phyloP scores from a whole-genome alignment of 2,329 filamentous ascomycete genomes.

The Microdochium nivale region DNA sequence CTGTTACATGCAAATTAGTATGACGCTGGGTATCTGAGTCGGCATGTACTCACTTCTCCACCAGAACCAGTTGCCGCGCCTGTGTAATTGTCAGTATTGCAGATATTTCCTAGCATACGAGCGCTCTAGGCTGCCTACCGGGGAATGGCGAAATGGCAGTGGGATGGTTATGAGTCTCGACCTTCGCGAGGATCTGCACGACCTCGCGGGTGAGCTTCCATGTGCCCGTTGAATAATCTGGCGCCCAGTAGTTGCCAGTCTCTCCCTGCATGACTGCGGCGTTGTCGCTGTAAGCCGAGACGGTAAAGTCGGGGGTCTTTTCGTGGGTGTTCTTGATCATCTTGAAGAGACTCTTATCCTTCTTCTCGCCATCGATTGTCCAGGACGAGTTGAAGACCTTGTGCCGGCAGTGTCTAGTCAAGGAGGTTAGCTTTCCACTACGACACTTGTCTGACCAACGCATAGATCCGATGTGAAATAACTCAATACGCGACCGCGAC shows the following conservation, averaged over 20 bases:
- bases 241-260: constrained; percentile 72
- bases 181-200: constrained; percentile 84
- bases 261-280: constrained; percentile 82
- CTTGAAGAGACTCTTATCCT: constrained; percentile 74
- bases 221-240: constrained; percentile 74
- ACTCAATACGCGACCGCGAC: constrained; percentile 22
- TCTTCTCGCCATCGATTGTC: constrained; percentile 81
- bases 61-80: constrained; percentile 93
- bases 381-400: constrained; percentile 97
- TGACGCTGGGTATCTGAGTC: constrained; percentile 4
- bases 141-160: constrained; percentile 86
- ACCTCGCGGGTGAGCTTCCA: constrained; percentile 83
- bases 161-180: constrained; percentile 96
- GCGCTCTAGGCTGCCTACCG: not conserved
- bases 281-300: constrained; percentile 96
- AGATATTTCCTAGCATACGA: not conserved
- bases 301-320: constrained; percentile 68
- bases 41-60: constrained; percentile 81
- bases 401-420: constrained; percentile 40
- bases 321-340: constrained; percentile 98
- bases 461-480: not conserved
- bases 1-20: constrained; percentile 3
- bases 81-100: constrained; percentile 30
- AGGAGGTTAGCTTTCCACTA: not conserved
- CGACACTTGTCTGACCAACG: not conserved